Evolutionary conservation across 1,284 basidiomycete genomes (phyloP).

Genomic region (Cryptococcus floricola): DNA sequence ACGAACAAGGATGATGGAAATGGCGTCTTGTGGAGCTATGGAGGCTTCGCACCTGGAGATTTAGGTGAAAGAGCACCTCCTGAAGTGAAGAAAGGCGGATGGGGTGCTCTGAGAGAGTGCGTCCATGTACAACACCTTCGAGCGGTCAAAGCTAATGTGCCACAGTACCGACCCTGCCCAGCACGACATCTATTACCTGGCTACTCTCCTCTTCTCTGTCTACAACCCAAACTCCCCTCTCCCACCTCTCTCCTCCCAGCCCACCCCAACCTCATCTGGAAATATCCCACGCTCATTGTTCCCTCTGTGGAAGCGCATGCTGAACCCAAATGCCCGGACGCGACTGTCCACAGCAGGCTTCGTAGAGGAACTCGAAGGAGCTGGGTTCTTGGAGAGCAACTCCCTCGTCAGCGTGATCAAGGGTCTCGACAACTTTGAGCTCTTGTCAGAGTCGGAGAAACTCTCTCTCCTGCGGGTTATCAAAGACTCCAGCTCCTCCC

Average conservation of each 20-base stretch:
- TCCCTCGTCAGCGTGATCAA: slow-evolving; percentile 78
- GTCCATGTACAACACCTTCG: slow-evolving; percentile 19
- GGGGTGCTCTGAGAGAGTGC: slow-evolving; percentile 77
- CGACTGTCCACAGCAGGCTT: slow-evolving; percentile 73
- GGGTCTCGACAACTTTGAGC: slow-evolving; percentile 80
- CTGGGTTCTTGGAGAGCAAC: slow-evolving; percentile 82
- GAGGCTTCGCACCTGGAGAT: slow-evolving; percentile 62
- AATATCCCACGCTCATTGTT: slow-evolving; percentile 74
- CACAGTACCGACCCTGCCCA: slow-evolving; percentile 65
- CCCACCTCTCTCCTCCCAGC: slow-evolving; percentile 63
- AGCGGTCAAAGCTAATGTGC: neutral
- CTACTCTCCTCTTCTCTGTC: slow-evolving; percentile 73
- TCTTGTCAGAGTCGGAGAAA: slow-evolving; percentile 81
- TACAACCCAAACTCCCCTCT: slow-evolving; percentile 77
- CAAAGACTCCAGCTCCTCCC: slow-evolving; percentile 70
- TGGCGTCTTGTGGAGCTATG: slow-evolving; percentile 60
- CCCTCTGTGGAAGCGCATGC: slow-evolving; percentile 75
- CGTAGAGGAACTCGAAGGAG: slow-evolving; percentile 65
- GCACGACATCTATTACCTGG: slow-evolving; percentile 80
- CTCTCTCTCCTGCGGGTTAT: slow-evolving; percentile 69
- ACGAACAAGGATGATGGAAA: slow-evolving; percentile 51
- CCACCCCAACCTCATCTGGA: slow-evolving; percentile 68
- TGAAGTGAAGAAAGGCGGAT: slow-evolving; percentile 87
- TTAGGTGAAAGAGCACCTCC: slow-evolving; percentile 62
- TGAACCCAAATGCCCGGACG: slow-evolving; percentile 79